These are phyloP conservation scores for Coelastrella sp. DNA, from an alignment of 139 green algal species.

Conservation along the genomic window DNA sequence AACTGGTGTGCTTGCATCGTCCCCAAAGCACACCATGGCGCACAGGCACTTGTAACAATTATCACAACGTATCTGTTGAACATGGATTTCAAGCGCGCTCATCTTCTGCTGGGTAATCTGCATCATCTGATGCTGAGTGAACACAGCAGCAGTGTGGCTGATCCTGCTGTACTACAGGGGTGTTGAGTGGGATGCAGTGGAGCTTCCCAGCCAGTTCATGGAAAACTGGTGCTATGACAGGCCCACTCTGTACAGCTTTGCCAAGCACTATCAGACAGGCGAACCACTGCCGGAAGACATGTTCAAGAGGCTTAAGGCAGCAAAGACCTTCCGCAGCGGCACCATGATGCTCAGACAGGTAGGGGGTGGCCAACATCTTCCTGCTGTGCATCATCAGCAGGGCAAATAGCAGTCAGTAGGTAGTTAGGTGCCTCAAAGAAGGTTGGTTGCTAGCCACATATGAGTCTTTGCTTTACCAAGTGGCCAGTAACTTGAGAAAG, in stretches of 20 bases:
- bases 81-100: too few species aligned
- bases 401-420: too few species aligned
- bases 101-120: too few species aligned
- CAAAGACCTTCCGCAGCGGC: conserved; percentile 79
- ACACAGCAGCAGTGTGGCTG: conserved; percentile 49
- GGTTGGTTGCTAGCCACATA: too few species aligned
- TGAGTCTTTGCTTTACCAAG: too few species aligned
- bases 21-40: too few species aligned
- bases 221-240: conserved; percentile 75
- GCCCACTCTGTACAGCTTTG: conserved; percentile 85
- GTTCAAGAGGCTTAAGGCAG: conserved; percentile 87
- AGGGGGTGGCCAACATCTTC: background rate
- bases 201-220: conserved; percentile 92
- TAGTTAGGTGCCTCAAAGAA: too few species aligned
- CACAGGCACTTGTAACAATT: background rate
- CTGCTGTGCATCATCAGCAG: too few species aligned
- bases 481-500: too few species aligned
- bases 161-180: background rate
- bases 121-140: background rate
- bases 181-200: conserved; percentile 94
- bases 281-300: conserved; percentile 92
- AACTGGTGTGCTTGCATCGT: too few species aligned
- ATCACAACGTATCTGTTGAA: background rate
- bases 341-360: conserved; percentile 88
- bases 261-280: conserved; percentile 90